Evolutionary conservation across 1,284 basidiomycete genomes (phyloP).

Genomic region (Papiliotrema laurentii): DNA sequence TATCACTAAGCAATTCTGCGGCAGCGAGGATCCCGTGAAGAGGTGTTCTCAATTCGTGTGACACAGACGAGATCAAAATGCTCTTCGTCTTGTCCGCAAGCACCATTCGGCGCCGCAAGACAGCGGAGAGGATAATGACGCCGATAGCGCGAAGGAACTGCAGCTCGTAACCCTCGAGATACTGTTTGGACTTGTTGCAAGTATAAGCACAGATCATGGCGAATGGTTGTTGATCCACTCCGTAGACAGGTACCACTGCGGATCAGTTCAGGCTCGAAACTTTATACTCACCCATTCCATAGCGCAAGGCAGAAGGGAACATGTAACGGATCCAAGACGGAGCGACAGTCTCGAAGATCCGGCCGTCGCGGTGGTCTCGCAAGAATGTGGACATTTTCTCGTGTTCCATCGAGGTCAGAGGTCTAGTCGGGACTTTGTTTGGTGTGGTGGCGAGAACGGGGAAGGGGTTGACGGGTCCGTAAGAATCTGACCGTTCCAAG

Average conservation of each 20-base stretch:
- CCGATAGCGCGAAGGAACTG: constrained; percentile 85
- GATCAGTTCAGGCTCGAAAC: constrained; percentile 2
- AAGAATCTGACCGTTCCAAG: constrained; percentile 30
- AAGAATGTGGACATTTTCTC: constrained; percentile 69
- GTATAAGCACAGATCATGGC: constrained; percentile 87
- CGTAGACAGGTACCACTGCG: constrained; percentile 82
- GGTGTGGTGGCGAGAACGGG: constrained; percentile 31
- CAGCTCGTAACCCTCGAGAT: constrained; percentile 84
- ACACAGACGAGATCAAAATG: constrained; percentile 62
- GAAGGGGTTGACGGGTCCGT: constrained; percentile 34
- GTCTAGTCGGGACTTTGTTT: constrained; percentile 27
- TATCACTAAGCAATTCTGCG: constrained; percentile 81
- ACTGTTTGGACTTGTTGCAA: constrained; percentile 69
- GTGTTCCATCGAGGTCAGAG: constrained; percentile 65
- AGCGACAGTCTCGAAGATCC: constrained; percentile 75
- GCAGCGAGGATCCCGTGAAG: constrained; percentile 87
- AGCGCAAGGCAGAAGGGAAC: constrained; percentile 72
- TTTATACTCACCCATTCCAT: constrained; percentile 65
- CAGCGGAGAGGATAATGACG: constrained; percentile 89
- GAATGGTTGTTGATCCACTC: constrained; percentile 89
- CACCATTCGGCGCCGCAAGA: constrained; percentile 86
- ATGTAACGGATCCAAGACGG: constrained; percentile 72
- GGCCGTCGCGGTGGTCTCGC: constrained; percentile 69
- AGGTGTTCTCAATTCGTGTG: constrained; percentile 86
- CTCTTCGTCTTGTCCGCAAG: constrained; percentile 72